These are phyloP conservation scores for Auricularia sp. DNA, from an alignment of 768 basidiomycete genomes.

Conservation along the genomic window DNA sequence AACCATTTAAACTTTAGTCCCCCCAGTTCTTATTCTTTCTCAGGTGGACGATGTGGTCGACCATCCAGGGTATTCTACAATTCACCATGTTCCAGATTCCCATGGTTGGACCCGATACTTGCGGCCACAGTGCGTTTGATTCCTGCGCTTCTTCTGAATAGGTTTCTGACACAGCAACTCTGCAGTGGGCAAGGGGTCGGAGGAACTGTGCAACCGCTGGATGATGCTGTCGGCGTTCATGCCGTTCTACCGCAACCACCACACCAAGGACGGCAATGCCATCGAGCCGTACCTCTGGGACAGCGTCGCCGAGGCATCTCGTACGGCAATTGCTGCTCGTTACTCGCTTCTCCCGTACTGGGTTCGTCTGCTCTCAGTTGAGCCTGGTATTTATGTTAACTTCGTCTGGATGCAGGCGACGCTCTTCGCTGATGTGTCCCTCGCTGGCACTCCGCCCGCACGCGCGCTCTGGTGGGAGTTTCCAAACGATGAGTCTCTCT, in stretches of 20 bases:
- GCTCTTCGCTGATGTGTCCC: constrained; percentile 5
- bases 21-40: background rate
- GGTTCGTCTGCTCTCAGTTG: background rate
- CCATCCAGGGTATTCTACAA: constrained; percentile 21
- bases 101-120: constrained; percentile 18
- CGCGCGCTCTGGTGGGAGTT: constrained; percentile 24
- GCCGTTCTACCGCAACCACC: constrained; percentile 28
- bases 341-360: constrained; percentile 24
- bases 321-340: constrained; percentile 19
- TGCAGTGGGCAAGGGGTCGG: constrained; percentile 16
- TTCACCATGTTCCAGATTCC: constrained; percentile 22
- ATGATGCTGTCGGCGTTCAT: constrained; percentile 22
- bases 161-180: constrained; percentile 2
- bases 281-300: constrained; percentile 26
- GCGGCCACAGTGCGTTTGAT: background rate
- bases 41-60: constrained; percentile 17
- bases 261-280: constrained; percentile 8
- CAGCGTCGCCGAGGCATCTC: constrained; percentile 21
- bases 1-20: too few relatives aligned
- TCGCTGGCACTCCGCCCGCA: constrained; percentile 17
- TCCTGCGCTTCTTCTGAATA: background rate
- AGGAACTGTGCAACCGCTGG: constrained; percentile 27
- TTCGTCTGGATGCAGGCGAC: constrained; percentile 24
- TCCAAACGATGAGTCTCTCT: constrained; percentile 12
- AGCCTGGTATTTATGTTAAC: constrained; percentile 40